Evolutionary conservation across 768 basidiomycete species (phyloP).

Genomic region (Fistulinella prunicolor): DNA sequence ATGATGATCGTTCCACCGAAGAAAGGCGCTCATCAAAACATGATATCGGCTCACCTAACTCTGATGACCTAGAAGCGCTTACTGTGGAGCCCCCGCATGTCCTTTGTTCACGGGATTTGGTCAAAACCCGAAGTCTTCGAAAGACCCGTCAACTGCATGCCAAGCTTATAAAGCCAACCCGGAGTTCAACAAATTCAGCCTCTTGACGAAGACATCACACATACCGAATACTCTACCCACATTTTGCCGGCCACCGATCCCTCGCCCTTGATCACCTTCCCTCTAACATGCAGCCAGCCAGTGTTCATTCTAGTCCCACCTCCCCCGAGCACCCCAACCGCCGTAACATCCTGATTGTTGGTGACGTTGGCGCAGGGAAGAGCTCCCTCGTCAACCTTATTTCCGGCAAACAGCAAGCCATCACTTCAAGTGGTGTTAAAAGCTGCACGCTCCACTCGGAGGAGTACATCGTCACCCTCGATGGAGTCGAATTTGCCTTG

Average conservation of each 20-base stretch:
- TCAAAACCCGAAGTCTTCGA: slow-evolving; percentile 2
- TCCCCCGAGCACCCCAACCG: slow-evolving; percentile 8
- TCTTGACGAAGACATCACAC: slow-evolving; percentile 3
- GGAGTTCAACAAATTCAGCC: background rate
- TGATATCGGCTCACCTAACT: background rate
- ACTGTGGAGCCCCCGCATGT: background rate
- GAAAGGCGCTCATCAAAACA: slow-evolving; percentile 9
- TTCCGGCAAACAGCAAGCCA: slow-evolving; percentile 23
- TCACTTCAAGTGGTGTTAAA: slow-evolving; percentile 26
- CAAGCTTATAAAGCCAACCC: slow-evolving; percentile 14
- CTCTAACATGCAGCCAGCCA: slow-evolving; percentile 11
- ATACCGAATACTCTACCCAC: background rate
- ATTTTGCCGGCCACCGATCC: slow-evolving; percentile 2
- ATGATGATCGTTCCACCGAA: background rate
- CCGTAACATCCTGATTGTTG: slow-evolving; percentile 28
- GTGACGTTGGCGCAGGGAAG: slow-evolving; percentile 34
- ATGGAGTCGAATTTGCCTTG: slow-evolving; percentile 16
- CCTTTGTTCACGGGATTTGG: slow-evolving; percentile 9
- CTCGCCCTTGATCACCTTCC: background rate
- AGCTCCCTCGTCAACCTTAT: slow-evolving; percentile 44
- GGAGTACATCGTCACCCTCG: slow-evolving; percentile 20
- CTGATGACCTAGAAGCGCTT: slow-evolving; percentile 11
- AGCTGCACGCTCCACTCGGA: slow-evolving; percentile 37
- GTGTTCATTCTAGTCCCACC: slow-evolving; percentile 12
- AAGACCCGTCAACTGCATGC: background rate